Conservation (phyloP, 192 early-diverging fungal species). For the Lobosporangium transversale region DNA sequence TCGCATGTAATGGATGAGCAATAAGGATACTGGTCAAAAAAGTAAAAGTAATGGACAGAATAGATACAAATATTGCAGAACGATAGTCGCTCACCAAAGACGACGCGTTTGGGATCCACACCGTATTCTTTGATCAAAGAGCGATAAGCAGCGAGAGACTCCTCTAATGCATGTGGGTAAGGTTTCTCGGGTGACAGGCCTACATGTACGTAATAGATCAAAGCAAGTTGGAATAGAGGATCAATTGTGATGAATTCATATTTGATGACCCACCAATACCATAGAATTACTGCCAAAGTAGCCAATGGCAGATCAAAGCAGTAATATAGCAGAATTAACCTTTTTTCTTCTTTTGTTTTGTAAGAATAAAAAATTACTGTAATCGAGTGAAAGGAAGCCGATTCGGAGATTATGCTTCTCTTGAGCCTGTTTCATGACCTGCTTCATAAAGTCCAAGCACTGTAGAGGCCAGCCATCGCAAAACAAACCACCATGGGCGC, state of each 20-base stretch:
- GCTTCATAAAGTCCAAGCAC: slow-evolving; percentile 4
- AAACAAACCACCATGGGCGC: slow-evolving; percentile 25
- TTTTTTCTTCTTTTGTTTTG: too few relatives aligned
- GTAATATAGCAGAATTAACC: too few relatives aligned
- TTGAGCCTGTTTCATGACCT: slow-evolving; percentile 21
- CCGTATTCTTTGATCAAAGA: slow-evolving; percentile 12
- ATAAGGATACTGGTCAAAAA: not conserved
- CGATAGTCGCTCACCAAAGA: slow-evolving; percentile 13
- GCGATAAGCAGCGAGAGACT: slow-evolving; percentile 17
- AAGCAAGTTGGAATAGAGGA: not conserved
- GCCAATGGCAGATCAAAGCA: too few relatives aligned
- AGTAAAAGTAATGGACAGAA: not conserved
- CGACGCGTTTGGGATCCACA: slow-evolving; percentile 15
- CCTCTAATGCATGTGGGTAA: slow-evolving; percentile 24
- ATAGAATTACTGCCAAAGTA: too few relatives aligned
- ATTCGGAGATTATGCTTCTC: slow-evolving; percentile 12
- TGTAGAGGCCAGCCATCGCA: slow-evolving; percentile 17
- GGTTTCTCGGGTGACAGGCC: slow-evolving; percentile 25
- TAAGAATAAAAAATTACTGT: too few relatives aligned
- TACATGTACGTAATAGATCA: slow-evolving; percentile 1
- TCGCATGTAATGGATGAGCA: not conserved
- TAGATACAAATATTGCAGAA: not conserved
- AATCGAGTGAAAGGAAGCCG: slow-evolving; percentile 29
- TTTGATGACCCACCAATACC: not conserved
- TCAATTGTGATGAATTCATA: not conserved